A percentile compares a stretch with the other conserved stretches of the same genome.
phyloP scores from a whole-genome alignment of 371 early-diverging fungal genomes.

The Batrachochytrium dendrobatidis region DNA sequence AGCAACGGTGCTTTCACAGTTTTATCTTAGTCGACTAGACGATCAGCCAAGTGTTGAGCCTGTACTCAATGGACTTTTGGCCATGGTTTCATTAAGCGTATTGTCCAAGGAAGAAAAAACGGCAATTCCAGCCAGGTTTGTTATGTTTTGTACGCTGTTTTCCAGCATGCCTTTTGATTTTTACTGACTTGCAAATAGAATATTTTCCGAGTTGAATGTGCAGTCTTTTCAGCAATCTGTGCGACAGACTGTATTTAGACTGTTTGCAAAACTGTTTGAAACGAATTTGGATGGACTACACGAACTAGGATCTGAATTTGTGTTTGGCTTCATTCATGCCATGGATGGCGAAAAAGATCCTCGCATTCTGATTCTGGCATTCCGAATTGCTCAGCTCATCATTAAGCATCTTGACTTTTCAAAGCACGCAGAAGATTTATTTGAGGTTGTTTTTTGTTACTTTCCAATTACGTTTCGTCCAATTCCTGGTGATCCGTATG shows the following conservation, averaged over 20 bases:
- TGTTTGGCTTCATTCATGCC: conserved; percentile 73
- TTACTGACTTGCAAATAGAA: conserved; percentile 18
- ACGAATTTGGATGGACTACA: conserved; percentile 31
- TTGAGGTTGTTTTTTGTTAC: conserved; percentile 94
- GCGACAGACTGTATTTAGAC: conserved; percentile 43
- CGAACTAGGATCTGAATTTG: conserved; percentile 50
- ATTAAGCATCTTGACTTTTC: conserved; percentile 62
- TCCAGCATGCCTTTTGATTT: no score
- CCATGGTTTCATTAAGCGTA: conserved; percentile 23
- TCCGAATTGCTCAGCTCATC: conserved; percentile 61
- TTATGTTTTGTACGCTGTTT: neutral
- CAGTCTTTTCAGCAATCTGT: conserved; percentile 54
- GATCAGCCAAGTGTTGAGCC: conserved; percentile 37
- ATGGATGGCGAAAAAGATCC: conserved; percentile 99
- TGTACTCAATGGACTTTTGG: conserved; percentile 22
- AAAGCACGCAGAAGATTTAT: conserved; percentile 76
- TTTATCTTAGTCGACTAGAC: conserved; percentile 35
- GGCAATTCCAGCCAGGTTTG: conserved; percentile 12
- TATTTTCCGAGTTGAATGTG: conserved; percentile 50
- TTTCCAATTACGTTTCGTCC: conserved; percentile 97
- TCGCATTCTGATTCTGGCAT: conserved; percentile 80
- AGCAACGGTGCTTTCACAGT: conserved; percentile 34
- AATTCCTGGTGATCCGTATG: conserved; percentile 87
- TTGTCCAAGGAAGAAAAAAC: conserved; percentile 23
- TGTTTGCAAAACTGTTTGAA: conserved; percentile 37